Conservation (phyloP, 768 basidiomycete genomes). For the Mycena floridula region DNA sequence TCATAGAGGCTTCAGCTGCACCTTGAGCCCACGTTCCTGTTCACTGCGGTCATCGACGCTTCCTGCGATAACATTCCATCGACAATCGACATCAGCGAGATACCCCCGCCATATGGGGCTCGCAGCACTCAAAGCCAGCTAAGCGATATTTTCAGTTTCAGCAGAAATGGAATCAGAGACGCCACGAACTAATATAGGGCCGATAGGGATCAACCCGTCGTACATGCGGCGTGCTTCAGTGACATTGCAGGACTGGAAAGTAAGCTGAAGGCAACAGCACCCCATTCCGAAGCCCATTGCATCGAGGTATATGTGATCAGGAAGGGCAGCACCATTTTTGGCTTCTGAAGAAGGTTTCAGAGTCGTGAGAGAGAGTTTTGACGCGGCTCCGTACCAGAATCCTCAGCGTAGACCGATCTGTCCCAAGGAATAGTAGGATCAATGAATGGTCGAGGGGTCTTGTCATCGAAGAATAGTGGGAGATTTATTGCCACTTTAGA, state of each 20-base stretch:
- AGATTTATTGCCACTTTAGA: conserved; percentile 95
- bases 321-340: conserved; percentile 79
- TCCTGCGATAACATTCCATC: conserved; percentile 99
- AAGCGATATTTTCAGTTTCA: conserved; percentile 10
- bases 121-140: conserved; percentile 92
- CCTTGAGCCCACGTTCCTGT: conserved; percentile 89
- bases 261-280: conserved; percentile 94
- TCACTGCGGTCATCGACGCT: conserved; percentile 96
- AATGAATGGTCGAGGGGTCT: conserved; percentile 84
- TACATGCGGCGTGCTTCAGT: conserved; percentile 89
- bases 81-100: conserved; percentile 93
- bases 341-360: conserved; percentile 52
- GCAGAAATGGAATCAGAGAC: too few relatives aligned
- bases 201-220: conserved; percentile 92
- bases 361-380: conserved; percentile 4
- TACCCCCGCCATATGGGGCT: conserved; percentile 94
- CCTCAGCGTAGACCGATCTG: conserved; percentile 77
- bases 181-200: conserved; percentile 81
- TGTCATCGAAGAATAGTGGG: conserved; percentile 83
- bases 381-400: conserved; percentile 51
- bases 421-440: conserved; percentile 92
- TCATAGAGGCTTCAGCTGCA: conserved; percentile 16
- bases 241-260: conserved; percentile 95
- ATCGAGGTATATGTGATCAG: conserved; percentile 94
- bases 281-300: conserved; percentile 99